Percentiles rank a stretch among this genome's conserved stretches.
These are phyloP conservation scores for Scheffersomyces stambukii DNA, from an alignment of 1,139 yeast species.

Conservation along the genomic window DNA sequence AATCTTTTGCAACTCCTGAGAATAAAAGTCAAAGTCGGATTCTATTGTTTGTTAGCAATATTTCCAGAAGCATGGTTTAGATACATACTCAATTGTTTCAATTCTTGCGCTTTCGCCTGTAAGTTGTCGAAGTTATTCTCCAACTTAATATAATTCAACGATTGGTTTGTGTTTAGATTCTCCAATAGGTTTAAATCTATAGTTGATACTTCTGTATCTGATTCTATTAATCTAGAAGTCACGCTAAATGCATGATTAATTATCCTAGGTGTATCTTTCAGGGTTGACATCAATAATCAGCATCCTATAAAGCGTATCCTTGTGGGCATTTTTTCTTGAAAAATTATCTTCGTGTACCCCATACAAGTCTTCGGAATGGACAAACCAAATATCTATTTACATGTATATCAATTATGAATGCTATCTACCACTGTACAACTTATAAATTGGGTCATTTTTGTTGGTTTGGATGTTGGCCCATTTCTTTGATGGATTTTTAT, in stretches of 20 bases:
- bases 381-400: not conserved
- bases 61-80: not conserved
- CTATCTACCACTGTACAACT: conserved; percentile 51
- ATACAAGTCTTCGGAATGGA: not conserved
- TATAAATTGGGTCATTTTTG: conserved; percentile 44
- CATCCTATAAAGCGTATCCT: no score
- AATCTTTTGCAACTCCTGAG: conserved; percentile 31
- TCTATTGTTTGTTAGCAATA: conserved; percentile 14
- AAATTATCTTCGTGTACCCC: no score
- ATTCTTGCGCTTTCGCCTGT: conserved; percentile 27
- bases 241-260: conserved; percentile 27
- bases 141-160: conserved; percentile 52
- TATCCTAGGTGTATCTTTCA: conserved; percentile 29
- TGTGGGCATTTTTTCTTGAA: no score
- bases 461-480: conserved; percentile 47
- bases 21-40: conserved; percentile 26
- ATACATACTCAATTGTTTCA: conserved; percentile 30
- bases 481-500: conserved; percentile 63
- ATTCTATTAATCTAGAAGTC: conserved; percentile 36
- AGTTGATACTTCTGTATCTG: conserved; percentile 52
- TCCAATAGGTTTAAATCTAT: conserved; percentile 50
- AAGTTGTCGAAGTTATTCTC: conserved; percentile 44
- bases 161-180: conserved; percentile 54
- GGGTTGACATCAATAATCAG: conserved; percentile 24
- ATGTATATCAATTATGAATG: conserved; percentile 14